A percentile compares a stretch with the other conserved stretches of the same genome.
These are phyloP conservation scores for Neurospora discreta DNA, from an alignment of 495 filamentous ascomycete genomes.

Conservation along the genomic window DNA sequence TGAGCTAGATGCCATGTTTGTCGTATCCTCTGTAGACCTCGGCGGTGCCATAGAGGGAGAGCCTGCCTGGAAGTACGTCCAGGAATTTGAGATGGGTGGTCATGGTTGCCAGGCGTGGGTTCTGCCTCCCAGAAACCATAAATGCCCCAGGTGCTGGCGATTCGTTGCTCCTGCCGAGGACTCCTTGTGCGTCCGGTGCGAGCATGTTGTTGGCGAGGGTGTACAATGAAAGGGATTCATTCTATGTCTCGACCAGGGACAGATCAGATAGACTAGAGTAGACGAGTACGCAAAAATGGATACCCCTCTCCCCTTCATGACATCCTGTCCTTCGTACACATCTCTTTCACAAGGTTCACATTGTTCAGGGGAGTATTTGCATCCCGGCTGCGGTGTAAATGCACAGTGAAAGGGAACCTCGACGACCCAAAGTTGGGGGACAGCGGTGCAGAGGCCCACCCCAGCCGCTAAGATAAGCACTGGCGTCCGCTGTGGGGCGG, in stretches of 20 bases:
- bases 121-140: constrained; percentile 50
- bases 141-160: constrained; percentile 85
- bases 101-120: constrained; percentile 46
- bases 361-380: neutral
- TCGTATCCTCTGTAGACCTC: constrained; percentile 59
- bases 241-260: neutral
- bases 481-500: neutral
- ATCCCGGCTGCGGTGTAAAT: neutral
- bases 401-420: neutral
- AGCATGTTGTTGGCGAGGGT: constrained; percentile 42
- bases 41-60: constrained; percentile 21
- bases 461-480: neutral
- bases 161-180: constrained; percentile 52
- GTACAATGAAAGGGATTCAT: constrained; percentile 1
- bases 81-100: constrained; percentile 42
- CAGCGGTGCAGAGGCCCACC: neutral
- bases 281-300: neutral
- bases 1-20: constrained; percentile 64
- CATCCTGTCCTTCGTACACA: neutral
- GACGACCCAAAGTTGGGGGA: neutral
- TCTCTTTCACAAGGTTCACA: neutral
- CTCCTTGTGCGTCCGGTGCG: constrained; percentile 61
- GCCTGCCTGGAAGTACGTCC: constrained; percentile 43
- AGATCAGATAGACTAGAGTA: neutral
- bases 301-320: neutral